A percentile compares a stretch with the other conserved stretches of the same genome.
Conservation (phyloP, 1,284 basidiomycete species). For the Austropuccinia psidii region DNA sequence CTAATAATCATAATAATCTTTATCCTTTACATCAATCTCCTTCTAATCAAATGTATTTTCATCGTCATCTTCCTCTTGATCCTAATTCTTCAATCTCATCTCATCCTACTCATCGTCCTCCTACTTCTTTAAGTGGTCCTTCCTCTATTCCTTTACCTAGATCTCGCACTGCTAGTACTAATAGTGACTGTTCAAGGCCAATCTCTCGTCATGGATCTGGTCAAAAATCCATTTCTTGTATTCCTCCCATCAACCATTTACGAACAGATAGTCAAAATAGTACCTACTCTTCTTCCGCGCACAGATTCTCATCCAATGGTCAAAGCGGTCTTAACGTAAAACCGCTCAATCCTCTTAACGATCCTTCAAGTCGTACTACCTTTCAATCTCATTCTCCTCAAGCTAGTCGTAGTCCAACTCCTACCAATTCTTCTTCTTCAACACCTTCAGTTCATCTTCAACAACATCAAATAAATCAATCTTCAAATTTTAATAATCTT, state of each 20-base stretch:
- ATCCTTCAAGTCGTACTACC: neutral
- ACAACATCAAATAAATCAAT: neutral
- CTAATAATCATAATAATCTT: neutral
- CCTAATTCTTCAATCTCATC: neutral
- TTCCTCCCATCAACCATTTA: neutral
- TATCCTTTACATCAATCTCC: neutral
- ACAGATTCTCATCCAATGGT: slow-evolving; percentile 4
- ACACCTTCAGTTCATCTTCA: neutral
- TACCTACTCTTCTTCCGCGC: neutral
- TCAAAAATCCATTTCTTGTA: neutral
- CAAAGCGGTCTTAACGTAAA: neutral
- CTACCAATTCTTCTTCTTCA: neutral
- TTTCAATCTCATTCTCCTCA: neutral
- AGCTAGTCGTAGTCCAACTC: neutral
- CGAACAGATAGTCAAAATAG: neutral
- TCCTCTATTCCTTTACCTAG: neutral
- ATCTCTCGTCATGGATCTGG: neutral
- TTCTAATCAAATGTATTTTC: neutral
- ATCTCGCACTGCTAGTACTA: slow-evolving; percentile 2
- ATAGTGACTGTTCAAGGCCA: slow-evolving; percentile 9
- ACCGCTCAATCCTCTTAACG: neutral
- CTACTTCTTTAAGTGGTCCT: neutral
- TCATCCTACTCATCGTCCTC: neutral
- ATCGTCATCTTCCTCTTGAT: neutral
- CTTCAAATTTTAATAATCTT: neutral